Evolutionary conservation across 441 rosid genomes (phyloP).

Genomic region (Eugenia klotzschiana): DNA sequence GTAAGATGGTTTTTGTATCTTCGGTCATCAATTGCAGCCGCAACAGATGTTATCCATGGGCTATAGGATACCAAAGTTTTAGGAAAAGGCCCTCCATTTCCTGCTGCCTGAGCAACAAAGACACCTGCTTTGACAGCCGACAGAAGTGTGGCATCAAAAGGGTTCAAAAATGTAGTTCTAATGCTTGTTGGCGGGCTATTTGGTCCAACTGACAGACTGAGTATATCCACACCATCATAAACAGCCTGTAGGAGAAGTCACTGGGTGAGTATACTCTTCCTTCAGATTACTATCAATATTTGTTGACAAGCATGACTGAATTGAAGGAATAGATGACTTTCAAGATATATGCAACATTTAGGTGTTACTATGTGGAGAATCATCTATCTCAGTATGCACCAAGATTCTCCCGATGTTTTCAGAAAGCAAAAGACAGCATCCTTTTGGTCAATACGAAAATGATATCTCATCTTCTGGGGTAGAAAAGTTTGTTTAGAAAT

Average conservation of each 20-base stretch:
- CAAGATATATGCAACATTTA: not conserved
- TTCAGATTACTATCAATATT: not conserved
- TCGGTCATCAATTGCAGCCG: constrained; percentile 94
- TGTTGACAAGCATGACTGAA: not conserved
- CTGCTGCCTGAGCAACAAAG: constrained; percentile 95
- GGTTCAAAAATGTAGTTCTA: constrained; percentile 78
- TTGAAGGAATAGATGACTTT: not conserved
- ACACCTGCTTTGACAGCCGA: constrained; percentile 97
- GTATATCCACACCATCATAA: constrained; percentile 92
- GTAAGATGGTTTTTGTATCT: constrained; percentile 85
- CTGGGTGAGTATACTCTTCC: not conserved
- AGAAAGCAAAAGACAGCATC: not conserved
- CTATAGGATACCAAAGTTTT: constrained; percentile 90
- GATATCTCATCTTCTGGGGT: not conserved
- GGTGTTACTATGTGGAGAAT: not conserved
- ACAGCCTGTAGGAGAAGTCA: constrained; percentile 61
- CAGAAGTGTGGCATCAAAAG: constrained; percentile 92
- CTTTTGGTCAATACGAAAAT: not conserved
- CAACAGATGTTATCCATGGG: constrained; percentile 96
- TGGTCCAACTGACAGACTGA: constrained; percentile 97
- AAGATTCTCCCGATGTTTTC: not conserved
- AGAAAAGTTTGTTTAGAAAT: not conserved
- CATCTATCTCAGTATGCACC: not conserved
- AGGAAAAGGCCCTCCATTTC: constrained; percentile 95
- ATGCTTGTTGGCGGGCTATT: constrained; percentile 88